Conservation (phyloP, 768 basidiomycete genomes). For the Tricholoma furcatifolium region DNA sequence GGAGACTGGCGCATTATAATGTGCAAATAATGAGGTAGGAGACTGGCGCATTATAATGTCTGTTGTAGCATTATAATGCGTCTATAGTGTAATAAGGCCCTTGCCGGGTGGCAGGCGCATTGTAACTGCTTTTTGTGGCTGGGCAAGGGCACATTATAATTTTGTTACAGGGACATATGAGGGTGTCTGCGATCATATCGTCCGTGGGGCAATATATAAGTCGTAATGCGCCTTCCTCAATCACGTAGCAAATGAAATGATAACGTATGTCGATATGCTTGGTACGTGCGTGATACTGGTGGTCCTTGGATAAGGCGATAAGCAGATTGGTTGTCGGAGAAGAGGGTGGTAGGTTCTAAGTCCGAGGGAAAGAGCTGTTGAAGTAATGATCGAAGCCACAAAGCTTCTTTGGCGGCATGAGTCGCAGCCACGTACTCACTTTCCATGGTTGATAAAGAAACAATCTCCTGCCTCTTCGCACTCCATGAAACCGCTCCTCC, state of each 20-base stretch:
- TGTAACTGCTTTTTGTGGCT: too few species aligned
- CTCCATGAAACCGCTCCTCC: slow-evolving; percentile 21
- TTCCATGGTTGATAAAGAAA: slow-evolving; percentile 19
- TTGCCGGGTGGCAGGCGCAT: too few species aligned
- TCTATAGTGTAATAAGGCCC: too few species aligned
- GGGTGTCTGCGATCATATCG: slow-evolving; percentile 12
- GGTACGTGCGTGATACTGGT: slow-evolving; percentile 2
- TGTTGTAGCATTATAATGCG: too few species aligned
- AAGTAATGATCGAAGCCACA: slow-evolving; percentile 30
- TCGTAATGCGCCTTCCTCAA: slow-evolving; percentile 18
- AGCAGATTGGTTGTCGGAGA: slow-evolving; percentile 6
- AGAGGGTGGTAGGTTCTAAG: not conserved
- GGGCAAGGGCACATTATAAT: too few species aligned
- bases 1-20: too few species aligned
- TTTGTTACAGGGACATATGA: too few species aligned
- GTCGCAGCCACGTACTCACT: slow-evolving; percentile 29
- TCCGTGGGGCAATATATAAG: too few species aligned
- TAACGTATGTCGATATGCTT: slow-evolving; percentile 1
- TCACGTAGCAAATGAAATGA: slow-evolving; percentile 20
- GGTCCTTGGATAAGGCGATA: slow-evolving; percentile 5
- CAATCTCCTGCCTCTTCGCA: not conserved
- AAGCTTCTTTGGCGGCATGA: slow-evolving; percentile 26
- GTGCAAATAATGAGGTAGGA: too few species aligned
- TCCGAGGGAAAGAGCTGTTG: slow-evolving; percentile 14
- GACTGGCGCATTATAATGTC: too few species aligned